phyloP scores from a whole-genome alignment of 1,139 yeast species.

The Debaryomyces singareniensis region DNA sequence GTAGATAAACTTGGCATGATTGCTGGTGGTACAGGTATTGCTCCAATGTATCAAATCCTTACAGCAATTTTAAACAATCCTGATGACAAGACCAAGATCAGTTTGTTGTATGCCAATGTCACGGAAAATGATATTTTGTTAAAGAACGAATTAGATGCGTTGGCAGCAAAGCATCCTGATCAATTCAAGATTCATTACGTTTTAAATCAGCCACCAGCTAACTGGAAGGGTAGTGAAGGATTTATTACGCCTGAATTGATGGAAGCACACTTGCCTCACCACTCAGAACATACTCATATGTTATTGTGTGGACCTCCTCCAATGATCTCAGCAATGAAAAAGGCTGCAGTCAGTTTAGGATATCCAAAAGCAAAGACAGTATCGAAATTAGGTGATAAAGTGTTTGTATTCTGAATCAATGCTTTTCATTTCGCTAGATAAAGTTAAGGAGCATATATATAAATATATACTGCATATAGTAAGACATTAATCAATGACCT shows the following conservation, averaged over 20 bases:
- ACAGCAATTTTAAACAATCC: conserved; percentile 68
- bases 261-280: conserved; percentile 48
- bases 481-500: too few species aligned
- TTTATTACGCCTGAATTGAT: conserved; percentile 69
- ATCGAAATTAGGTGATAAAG: conserved; percentile 88
- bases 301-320: conserved; percentile 94
- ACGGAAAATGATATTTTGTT: conserved; percentile 73
- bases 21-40: conserved; percentile 97
- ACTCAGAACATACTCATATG: conserved; percentile 58
- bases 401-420: conserved; percentile 73
- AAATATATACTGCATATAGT: too few species aligned
- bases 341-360: conserved; percentile 73
- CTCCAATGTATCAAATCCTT: conserved; percentile 86
- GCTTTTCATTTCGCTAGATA: neutral
- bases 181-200: conserved; percentile 75
- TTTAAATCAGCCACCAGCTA: conserved; percentile 56
- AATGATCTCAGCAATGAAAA: conserved; percentile 77
- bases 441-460: too few species aligned
- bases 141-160: conserved; percentile 64
- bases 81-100: conserved; percentile 76
- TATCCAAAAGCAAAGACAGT: conserved; percentile 86
- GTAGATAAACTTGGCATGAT: conserved; percentile 74
- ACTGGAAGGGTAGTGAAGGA: conserved; percentile 52
- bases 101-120: conserved; percentile 74
- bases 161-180: conserved; percentile 62